phyloP scores from a whole-genome alignment of 164 flowering plant species.

The Piper betle region DNA sequence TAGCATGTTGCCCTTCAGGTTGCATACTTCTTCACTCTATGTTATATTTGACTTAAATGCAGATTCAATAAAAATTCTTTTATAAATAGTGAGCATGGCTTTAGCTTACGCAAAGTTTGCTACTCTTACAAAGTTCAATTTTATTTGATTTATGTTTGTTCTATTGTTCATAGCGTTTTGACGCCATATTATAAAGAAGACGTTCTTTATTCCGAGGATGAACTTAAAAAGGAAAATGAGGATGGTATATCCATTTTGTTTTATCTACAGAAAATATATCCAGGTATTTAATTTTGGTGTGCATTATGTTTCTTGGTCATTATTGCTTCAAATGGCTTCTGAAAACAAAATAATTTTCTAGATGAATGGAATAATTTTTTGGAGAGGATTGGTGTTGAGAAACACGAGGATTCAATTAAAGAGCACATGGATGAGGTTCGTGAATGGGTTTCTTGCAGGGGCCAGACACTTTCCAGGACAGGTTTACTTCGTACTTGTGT shows the following conservation, averaged over 20 bases:
- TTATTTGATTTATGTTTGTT: background rate
- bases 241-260: constrained; percentile 88
- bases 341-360: constrained; percentile 10
- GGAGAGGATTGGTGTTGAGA: constrained; percentile 35
- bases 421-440: constrained; percentile 20
- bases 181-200: constrained; percentile 94
- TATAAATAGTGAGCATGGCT: too few species aligned
- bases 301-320: constrained; percentile 1
- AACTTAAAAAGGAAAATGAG: constrained; percentile 79
- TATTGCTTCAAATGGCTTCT: constrained; percentile 3
- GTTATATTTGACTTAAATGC: too few species aligned
- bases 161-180: constrained; percentile 42
- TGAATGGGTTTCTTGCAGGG: constrained; percentile 93
- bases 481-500: constrained; percentile 24
- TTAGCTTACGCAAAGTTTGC: too few species aligned
- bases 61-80: background rate
- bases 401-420: constrained; percentile 14
- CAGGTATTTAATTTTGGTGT: constrained; percentile 31
- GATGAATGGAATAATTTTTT: constrained; percentile 80
- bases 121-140: background rate
- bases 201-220: constrained; percentile 77
- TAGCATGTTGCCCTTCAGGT: constrained; percentile 96
- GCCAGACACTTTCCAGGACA: constrained; percentile 89
- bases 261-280: constrained; percentile 84
- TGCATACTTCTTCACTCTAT: constrained; percentile 8